Evolutionary conservation across 495 filamentous ascomycete species (phyloP).

Genomic region (Annulohypoxylon bovei): DNA sequence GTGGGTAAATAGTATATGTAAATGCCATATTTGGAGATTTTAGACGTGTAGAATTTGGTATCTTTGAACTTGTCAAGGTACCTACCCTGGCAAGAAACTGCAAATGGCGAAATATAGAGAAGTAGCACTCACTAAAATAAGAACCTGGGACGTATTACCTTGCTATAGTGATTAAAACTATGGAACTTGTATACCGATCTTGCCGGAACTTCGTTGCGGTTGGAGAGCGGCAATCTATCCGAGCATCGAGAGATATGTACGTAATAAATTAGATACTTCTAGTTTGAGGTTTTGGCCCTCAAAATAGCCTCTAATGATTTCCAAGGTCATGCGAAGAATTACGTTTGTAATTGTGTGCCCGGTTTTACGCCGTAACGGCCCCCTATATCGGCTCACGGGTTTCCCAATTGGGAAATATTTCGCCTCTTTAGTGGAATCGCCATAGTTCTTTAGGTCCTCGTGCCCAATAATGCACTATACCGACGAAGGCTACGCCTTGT

Average conservation of each 20-base stretch:
- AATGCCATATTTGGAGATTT: not conserved
- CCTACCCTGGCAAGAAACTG: not conserved
- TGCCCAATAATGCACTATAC: conserved; percentile 3
- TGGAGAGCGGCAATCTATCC: not conserved
- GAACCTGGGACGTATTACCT: not conserved
- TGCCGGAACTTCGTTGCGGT: not conserved
- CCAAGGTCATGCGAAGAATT: not conserved
- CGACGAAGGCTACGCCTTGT: not conserved
- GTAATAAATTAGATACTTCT: not conserved
- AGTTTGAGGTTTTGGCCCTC: not conserved
- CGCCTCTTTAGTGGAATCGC: not conserved
- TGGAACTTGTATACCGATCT: not conserved
- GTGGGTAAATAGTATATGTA: not conserved
- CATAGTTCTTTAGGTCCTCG: not conserved
- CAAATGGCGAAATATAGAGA: not conserved
- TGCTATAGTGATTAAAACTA: not conserved
- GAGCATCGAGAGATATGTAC: not conserved
- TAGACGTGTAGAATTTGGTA: not conserved
- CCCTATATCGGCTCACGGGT: conserved; percentile 1
- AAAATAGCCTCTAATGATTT: not conserved
- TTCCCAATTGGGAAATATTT: conserved; percentile 8
- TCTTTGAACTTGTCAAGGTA: too few species aligned
- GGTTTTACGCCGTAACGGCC: not conserved
- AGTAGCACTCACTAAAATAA: not conserved
- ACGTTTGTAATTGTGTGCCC: not conserved